Conservation (phyloP, 2,329 filamentous ascomycete genomes). For the Colletotrichum orchidophilum region DNA sequence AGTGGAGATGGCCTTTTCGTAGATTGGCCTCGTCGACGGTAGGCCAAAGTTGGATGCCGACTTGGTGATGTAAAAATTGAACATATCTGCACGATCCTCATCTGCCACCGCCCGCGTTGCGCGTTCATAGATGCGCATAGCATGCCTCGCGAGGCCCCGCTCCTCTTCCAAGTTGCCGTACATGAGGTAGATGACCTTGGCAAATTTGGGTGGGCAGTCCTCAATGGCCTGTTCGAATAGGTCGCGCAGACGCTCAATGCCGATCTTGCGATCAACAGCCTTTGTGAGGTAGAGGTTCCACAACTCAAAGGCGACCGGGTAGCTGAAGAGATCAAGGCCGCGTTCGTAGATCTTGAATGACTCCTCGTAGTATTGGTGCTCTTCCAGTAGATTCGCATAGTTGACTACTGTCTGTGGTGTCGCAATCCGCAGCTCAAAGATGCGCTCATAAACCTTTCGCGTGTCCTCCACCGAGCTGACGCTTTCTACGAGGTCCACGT, state of each 20-base stretch:
- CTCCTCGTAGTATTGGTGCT: conserved; percentile 95
- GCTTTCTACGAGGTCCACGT: conserved; percentile 96
- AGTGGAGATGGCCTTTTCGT: conserved; percentile 94
- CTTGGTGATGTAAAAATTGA: conserved; percentile 99
- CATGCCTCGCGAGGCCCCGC: conserved; percentile 89
- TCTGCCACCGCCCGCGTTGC: conserved; percentile 94
- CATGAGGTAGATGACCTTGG: conserved; percentile 96
- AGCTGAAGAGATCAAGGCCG: conserved; percentile 96
- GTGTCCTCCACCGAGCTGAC: conserved; percentile 92
- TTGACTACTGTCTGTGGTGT: conserved; percentile 99
- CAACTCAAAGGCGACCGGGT: conserved; percentile 96
- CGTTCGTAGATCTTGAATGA: conserved; percentile 98
- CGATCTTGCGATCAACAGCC: conserved; percentile 94
- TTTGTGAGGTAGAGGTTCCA: conserved; percentile 99
- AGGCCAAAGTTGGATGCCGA: conserved; percentile 98
- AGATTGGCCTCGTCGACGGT: conserved; percentile 92
- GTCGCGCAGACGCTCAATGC: conserved; percentile 92
- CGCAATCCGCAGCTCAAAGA: conserved; percentile 97
- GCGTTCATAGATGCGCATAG: conserved; percentile 98
- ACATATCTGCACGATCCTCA: conserved; percentile 96
- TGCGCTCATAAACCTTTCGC: conserved; percentile 92
- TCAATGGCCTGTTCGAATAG: conserved; percentile 97
- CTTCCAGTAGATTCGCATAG: conserved; percentile 94
- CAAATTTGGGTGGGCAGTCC: conserved; percentile 93
- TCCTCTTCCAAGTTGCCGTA: conserved; percentile 98